Conservation (phyloP, 768 basidiomycete species). For the Chiua virens region DNA sequence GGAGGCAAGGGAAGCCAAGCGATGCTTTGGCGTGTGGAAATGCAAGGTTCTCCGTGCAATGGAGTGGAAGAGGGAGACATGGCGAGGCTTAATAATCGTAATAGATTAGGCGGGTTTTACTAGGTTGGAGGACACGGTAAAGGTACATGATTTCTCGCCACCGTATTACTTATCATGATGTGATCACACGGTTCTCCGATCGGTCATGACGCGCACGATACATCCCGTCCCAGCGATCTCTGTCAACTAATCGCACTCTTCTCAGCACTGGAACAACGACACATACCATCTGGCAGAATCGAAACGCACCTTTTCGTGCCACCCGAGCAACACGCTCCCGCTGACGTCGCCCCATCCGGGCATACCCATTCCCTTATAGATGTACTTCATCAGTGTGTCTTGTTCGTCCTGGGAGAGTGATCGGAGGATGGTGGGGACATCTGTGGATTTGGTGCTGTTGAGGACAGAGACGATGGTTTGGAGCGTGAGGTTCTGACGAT, state of each 20-base stretch:
- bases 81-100: too few species aligned
- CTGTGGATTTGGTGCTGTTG: conserved; percentile 90
- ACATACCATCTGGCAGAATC: too few species aligned
- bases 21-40: conserved; percentile 23
- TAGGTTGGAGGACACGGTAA: too few species aligned
- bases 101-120: too few species aligned
- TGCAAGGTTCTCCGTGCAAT: conserved; percentile 18
- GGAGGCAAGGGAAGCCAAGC: conserved; percentile 19
- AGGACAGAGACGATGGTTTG: conserved; percentile 83
- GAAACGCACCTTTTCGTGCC: conserved; percentile 88
- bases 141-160: too few species aligned
- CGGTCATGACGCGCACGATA: conserved; percentile 86
- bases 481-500: conserved; percentile 67
- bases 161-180: too few species aligned
- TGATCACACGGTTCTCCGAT: conserved; percentile 55
- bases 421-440: conserved; percentile 77
- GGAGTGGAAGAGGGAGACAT: not conserved
- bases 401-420: conserved; percentile 70
- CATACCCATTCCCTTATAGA: conserved; percentile 94
- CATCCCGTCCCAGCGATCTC: conserved; percentile 93
- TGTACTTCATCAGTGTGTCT: conserved; percentile 95
- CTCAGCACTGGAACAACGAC: conserved; percentile 18
- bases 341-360: conserved; percentile 60
- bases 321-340: conserved; percentile 67
- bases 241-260: conserved; percentile 58